Conservation (phyloP, 495 filamentous ascomycete genomes). For the Penicillium steckii region DNA sequence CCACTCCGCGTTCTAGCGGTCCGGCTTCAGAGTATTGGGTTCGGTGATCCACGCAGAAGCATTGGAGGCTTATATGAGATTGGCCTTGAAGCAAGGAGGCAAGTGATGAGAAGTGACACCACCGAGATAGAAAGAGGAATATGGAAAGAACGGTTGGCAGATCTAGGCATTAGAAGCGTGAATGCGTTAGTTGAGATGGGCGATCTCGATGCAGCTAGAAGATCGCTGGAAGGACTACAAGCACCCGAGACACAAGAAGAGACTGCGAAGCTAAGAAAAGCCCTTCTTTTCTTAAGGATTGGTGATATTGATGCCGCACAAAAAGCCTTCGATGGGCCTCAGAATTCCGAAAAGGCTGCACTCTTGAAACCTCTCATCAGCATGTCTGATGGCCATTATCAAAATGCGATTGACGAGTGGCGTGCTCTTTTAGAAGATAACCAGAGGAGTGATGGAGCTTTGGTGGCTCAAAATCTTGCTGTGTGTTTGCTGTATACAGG, state of each 20-base stretch:
- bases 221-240: constrained; percentile 55
- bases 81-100: constrained; percentile 66
- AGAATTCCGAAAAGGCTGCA: constrained; percentile 21
- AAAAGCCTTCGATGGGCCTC: constrained; percentile 30
- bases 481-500: constrained; percentile 82
- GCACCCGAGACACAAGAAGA: constrained; percentile 36
- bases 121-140: constrained; percentile 40
- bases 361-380: constrained; percentile 63
- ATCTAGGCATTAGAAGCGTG: constrained; percentile 75
- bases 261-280: constrained; percentile 43
- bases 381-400: constrained; percentile 77
- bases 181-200: constrained; percentile 89
- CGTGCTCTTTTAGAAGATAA: constrained; percentile 45
- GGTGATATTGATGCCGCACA: constrained; percentile 74
- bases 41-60: constrained; percentile 77
- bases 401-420: constrained; percentile 62
- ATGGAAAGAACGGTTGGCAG: constrained; percentile 68
- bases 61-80: constrained; percentile 89
- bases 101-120: constrained; percentile 39
- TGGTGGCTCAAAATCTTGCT: constrained; percentile 75
- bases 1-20: constrained; percentile 77
- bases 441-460: constrained; percentile 33
- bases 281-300: constrained; percentile 69
- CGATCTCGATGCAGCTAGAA: constrained; percentile 71
- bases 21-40: constrained; percentile 79